Percentiles rank a stretch among this genome's conserved stretches.
These are phyloP conservation scores for Aspergillus jensenii DNA, from an alignment of 2,329 filamentous ascomycete species.

Conservation along the genomic window DNA sequence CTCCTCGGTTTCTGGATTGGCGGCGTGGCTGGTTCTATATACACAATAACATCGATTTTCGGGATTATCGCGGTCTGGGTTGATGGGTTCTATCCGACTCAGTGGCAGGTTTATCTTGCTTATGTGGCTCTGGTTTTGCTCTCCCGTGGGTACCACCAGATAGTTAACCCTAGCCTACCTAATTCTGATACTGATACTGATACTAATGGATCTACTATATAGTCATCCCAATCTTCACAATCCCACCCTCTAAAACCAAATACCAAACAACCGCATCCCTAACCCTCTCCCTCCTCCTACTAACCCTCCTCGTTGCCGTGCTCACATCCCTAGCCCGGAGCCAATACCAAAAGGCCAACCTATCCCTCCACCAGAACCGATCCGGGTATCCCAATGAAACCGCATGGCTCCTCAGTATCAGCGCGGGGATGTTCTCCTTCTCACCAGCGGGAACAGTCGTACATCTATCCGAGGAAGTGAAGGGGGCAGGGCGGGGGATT, in stretches of 20 bases:
- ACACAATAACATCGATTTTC: slow-evolving; percentile 18
- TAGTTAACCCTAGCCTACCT: not conserved
- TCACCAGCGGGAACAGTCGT: slow-evolving; percentile 13
- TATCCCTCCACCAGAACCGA: slow-evolving; percentile 1
- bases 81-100: slow-evolving; percentile 8
- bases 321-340: slow-evolving; percentile 14
- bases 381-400: slow-evolving; percentile 13
- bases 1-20: slow-evolving; percentile 28
- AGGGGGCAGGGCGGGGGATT: slow-evolving; percentile 14
- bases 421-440: slow-evolving; percentile 17
- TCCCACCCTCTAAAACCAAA: slow-evolving; percentile 15
- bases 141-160: not conserved
- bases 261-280: slow-evolving; percentile 14
- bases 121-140: slow-evolving; percentile 16
- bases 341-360: slow-evolving; percentile 2
- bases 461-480: slow-evolving; percentile 20
- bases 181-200: too few species aligned
- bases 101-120: slow-evolving; percentile 21
- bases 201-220: not conserved
- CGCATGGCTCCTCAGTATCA: slow-evolving; percentile 18
- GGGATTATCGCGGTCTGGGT: slow-evolving; percentile 15
- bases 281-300: slow-evolving; percentile 11
- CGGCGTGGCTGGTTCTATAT: slow-evolving; percentile 15
- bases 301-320: slow-evolving; percentile 11
- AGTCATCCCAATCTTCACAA: slow-evolving; percentile 19